Conservation (phyloP, 495 filamentous ascomycete genomes). For the Neurospora pannonica region DNA sequence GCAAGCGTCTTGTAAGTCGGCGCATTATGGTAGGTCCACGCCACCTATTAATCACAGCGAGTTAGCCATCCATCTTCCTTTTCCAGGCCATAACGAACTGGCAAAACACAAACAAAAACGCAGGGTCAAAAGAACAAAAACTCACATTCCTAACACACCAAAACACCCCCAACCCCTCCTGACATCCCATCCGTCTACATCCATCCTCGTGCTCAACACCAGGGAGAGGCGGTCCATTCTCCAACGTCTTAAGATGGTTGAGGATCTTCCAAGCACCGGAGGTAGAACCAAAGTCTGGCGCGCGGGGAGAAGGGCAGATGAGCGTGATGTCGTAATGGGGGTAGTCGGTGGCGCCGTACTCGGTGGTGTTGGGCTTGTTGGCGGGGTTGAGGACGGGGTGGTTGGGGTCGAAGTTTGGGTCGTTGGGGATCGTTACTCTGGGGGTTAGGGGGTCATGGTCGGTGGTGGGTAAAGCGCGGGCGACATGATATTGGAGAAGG, state of each 20-base stretch:
- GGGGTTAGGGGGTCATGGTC: not conserved
- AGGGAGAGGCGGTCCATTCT: not conserved
- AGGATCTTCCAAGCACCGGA: not conserved
- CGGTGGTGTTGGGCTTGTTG: not conserved
- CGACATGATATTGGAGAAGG: not conserved
- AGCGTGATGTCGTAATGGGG: not conserved
- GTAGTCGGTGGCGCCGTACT: not conserved
- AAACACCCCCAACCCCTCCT: not conserved
- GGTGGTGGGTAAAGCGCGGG: not conserved
- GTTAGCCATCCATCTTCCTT: not conserved
- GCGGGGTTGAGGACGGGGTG: not conserved
- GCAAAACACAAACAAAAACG: not conserved
- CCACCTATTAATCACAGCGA: not conserved
- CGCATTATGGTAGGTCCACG: not conserved
- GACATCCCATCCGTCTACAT: not conserved
- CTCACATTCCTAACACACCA: not conserved
- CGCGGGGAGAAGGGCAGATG: not conserved
- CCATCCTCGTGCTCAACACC: not conserved
- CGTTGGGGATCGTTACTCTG: not conserved
- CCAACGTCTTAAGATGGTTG: not conserved
- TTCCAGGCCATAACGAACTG: too few relatives aligned
- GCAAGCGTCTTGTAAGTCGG: not conserved
- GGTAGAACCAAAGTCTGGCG: not conserved
- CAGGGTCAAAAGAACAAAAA: not conserved
- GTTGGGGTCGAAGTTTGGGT: not conserved